Evolutionary conservation across 2,329 filamentous ascomycete species (phyloP).

Genomic region (Fusarium sp.): DNA sequence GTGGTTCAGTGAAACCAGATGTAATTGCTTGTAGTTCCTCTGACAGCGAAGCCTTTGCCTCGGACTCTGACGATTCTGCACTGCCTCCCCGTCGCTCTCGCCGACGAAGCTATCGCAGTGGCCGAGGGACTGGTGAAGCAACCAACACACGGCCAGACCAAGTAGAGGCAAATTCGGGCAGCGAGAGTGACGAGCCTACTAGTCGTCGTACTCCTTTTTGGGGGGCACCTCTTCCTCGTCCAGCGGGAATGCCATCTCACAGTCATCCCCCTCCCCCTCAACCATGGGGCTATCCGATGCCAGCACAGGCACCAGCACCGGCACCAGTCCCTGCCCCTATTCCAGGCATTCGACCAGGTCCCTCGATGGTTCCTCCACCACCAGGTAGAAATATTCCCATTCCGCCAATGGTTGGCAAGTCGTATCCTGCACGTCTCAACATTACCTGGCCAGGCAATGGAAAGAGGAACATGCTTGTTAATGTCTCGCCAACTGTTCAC

Average conservation of each 20-base stretch:
- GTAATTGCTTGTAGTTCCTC: constrained; percentile 41
- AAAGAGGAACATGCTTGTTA: constrained; percentile 47
- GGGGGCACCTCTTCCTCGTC: constrained; percentile 16
- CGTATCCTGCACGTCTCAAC: constrained; percentile 42
- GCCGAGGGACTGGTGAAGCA: constrained; percentile 22
- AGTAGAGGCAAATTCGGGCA: constrained; percentile 17
- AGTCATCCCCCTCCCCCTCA: constrained; percentile 10
- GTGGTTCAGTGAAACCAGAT: constrained; percentile 25
- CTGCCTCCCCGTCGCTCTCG: constrained; percentile 16
- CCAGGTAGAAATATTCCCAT: constrained; percentile 11
- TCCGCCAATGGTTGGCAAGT: constrained; percentile 18
- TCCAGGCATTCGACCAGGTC: neutral
- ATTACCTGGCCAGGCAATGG: constrained; percentile 47
- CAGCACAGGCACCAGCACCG: neutral
- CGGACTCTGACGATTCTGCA: constrained; percentile 42
- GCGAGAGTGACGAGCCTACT: constrained; percentile 12
- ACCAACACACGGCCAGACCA: constrained; percentile 15
- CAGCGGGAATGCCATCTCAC: constrained; percentile 10
- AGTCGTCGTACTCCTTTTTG: constrained; percentile 14
- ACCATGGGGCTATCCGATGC: constrained; percentile 16
- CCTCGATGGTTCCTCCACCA: constrained; percentile 2
- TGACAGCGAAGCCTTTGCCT: constrained; percentile 34
- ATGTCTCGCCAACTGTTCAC: constrained; percentile 51
- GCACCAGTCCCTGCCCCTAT: constrained; percentile 6
- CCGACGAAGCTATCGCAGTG: constrained; percentile 26